Evolutionary conservation across 345 rosid species (phyloP).

Genomic region (Mercurialis annua): DNA sequence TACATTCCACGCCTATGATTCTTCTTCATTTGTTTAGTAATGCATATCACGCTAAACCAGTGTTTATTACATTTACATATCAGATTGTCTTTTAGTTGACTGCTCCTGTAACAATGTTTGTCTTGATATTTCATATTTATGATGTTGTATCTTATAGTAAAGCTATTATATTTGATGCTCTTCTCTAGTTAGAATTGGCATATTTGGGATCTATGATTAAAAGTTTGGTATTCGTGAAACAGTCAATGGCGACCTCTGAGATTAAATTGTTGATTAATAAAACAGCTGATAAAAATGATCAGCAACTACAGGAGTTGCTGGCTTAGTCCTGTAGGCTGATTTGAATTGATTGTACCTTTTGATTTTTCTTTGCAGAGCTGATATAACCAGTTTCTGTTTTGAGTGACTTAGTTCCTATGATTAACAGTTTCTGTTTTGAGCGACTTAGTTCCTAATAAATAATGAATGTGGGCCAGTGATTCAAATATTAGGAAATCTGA

Average conservation of each 20-base stretch:
- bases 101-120: background rate
- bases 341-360: too few species aligned
- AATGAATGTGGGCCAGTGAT: background rate
- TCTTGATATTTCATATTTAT: slow-evolving; percentile 3
- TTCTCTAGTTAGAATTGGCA: background rate
- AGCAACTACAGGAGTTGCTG: background rate
- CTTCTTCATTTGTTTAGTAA: background rate
- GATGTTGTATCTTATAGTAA: background rate
- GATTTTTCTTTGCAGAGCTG: background rate
- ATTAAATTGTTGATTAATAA: background rate
- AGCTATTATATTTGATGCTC: background rate
- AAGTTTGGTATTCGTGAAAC: background rate
- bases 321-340: too few species aligned
- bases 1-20: background rate
- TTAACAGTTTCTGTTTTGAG: background rate
- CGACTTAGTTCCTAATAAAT: background rate
- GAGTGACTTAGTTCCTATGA: background rate
- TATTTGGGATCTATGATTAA: background rate
- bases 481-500: background rate
- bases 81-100: background rate
- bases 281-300: background rate
- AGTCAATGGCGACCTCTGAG: background rate
- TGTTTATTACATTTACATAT: background rate
- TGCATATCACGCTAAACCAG: background rate
- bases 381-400: background rate